Base-by-base conservation (phyloP, 2,329 filamentous ascomycete species). In the Colletotrichum abscissum region DNA sequence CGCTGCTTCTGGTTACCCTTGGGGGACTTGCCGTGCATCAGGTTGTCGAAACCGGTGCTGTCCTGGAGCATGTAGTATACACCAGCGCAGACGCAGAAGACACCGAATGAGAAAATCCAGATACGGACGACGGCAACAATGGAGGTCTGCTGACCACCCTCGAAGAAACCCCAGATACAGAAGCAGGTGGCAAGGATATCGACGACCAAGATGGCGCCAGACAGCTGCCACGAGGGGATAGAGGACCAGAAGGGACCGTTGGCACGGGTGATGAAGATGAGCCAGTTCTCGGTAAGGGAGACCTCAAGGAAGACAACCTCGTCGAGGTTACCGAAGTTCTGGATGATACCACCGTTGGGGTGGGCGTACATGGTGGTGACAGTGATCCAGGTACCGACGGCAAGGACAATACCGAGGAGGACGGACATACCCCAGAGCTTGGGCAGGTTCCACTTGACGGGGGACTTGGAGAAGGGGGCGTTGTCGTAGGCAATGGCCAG, bases 371-470 rank as follows among this genome's bases (percentile, higher is more conserved):
- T 95, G 78, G 95, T 97, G 65, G 93, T 96, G 76, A 97, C 91
- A 72, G 94, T 93, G 79, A 97, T 94, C 94, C 94, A 97, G 79
- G 94, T 95, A 81, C 94, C 95, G 76, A 93, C 82, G 63, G 95
- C 94, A 57, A 98, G 90, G 74, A 97, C 90, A 69, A 95, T 83
- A 80, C 95, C 95, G 76, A 97, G 92, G 22, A 96, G 88, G 75
- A 97, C 90, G 42, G 94, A 95, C 92, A 97, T 96, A 79, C 94
- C 95, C 95, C 95, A 98, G 60, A 97, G 92, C 88, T 95, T 96
- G 79, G 94, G 95, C 73, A 97, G 88, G 86, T 98, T 97, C 95
- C 95, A 98, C 87, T 97, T 97, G 83, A 97, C 95, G 52, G 95
- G 72, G 42, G 63, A 72, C 72, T 74, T 74, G 57, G 68, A 72